Evolutionary conservation across 1,284 basidiomycete genomes (phyloP).

Genomic region (Ceratorhiza oryzae-sativae): DNA sequence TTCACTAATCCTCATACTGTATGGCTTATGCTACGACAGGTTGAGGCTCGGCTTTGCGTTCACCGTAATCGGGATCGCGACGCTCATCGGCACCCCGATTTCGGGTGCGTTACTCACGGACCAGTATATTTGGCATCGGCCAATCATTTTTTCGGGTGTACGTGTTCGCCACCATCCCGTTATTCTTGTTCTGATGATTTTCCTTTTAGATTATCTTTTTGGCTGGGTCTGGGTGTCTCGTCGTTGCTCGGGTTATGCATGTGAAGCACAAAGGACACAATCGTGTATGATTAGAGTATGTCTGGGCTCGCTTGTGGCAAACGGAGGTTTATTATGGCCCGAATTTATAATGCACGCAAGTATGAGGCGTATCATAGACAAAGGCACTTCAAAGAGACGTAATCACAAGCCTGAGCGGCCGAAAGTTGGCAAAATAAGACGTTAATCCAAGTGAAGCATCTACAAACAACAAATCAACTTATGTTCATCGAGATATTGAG

Average conservation of each 20-base stretch:
- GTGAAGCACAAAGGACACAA: background rate
- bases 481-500: too few relatives aligned
- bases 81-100: constrained; percentile 32
- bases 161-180: background rate
- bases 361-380: too few relatives aligned
- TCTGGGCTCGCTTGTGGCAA: too few relatives aligned
- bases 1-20: too few relatives aligned
- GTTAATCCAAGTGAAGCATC: too few relatives aligned
- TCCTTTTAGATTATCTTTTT: background rate
- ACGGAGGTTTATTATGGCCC: too few relatives aligned
- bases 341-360: too few relatives aligned
- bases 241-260: background rate
- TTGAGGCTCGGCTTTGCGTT: constrained; percentile 35
- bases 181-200: background rate
- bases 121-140: constrained; percentile 21
- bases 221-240: background rate
- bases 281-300: background rate
- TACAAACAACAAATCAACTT: too few relatives aligned
- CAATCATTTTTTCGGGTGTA: constrained; percentile 31
- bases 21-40: too few relatives aligned
- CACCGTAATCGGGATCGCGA: constrained; percentile 11
- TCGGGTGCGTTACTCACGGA: constrained; percentile 29
- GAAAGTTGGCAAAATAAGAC: too few relatives aligned
- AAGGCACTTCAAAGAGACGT: too few relatives aligned
- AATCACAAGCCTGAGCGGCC: too few relatives aligned